These are phyloP conservation scores for Ophiosphaerella narmari DNA, from an alignment of 2,329 filamentous ascomycete genomes.

Conservation along the genomic window DNA sequence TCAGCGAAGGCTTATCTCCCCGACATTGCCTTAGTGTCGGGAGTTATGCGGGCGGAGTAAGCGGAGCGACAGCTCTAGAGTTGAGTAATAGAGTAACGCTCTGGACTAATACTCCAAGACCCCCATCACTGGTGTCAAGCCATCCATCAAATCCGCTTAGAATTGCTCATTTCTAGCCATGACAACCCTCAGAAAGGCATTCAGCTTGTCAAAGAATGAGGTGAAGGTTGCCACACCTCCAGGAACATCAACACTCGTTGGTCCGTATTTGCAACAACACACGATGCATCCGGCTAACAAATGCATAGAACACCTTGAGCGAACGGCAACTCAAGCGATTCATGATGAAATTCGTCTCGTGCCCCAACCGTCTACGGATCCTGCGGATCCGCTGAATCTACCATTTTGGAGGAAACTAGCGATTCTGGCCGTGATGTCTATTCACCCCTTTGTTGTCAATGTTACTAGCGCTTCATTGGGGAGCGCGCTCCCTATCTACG, in stretches of 20 bases:
- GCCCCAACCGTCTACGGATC: constrained; percentile 46
- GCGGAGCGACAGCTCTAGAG: no score
- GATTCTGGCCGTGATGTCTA: constrained; percentile 44
- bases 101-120: no score
- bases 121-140: no score
- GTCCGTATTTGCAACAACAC: constrained; percentile 23
- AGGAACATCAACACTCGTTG: constrained; percentile 47
- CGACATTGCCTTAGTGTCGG: no score
- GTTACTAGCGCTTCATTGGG: constrained; percentile 44
- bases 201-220: constrained; percentile 47
- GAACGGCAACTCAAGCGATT: constrained; percentile 34
- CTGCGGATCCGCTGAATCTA: constrained; percentile 50
- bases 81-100: no score
- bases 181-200: constrained; percentile 42
- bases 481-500: constrained; percentile 43
- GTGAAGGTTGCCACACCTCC: constrained; percentile 46
- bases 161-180: constrained; percentile 21
- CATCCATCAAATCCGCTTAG: background rate
- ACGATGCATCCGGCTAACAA: constrained; percentile 1
- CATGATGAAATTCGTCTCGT: constrained; percentile 46
- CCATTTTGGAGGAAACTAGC: constrained; percentile 41
- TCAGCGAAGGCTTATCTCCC: no score
- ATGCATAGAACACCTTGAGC: constrained; percentile 33
- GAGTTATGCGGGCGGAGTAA: no score
- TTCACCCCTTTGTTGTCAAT: constrained; percentile 46